Evolutionary conservation across 805 yeast species (phyloP).

Genomic region (Candida maris): DNA sequence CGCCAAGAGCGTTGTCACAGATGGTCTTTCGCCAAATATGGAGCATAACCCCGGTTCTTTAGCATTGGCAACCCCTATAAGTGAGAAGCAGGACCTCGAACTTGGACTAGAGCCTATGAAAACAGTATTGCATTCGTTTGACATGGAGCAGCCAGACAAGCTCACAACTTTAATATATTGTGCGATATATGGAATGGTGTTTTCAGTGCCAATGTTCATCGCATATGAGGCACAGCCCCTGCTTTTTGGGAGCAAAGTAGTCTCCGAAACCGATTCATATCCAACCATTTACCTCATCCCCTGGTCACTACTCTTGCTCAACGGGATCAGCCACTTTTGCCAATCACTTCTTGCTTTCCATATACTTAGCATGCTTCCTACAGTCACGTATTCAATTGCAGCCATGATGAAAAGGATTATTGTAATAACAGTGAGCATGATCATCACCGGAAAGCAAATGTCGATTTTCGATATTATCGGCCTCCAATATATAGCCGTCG

Average conservation of each 20-base stretch:
- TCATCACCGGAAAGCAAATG: constrained; percentile 52
- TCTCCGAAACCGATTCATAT: constrained; percentile 17
- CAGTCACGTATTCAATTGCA: constrained; percentile 83
- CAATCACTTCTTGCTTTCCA: constrained; percentile 83
- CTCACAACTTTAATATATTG: constrained; percentile 78
- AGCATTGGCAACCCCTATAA: constrained; percentile 8
- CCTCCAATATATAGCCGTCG: constrained; percentile 46
- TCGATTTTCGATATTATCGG: constrained; percentile 48
- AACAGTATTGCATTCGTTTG: constrained; percentile 6
- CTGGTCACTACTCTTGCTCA: constrained; percentile 49
- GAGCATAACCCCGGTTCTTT: constrained; percentile 15
- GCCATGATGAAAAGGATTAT: constrained; percentile 86
- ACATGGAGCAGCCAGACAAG: constrained; percentile 60
- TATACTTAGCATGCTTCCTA: constrained; percentile 73
- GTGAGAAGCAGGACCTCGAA: constrained; percentile 9
- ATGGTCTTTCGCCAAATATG: constrained; percentile 18
- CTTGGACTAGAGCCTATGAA: constrained; percentile 2
- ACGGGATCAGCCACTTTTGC: constrained; percentile 73
- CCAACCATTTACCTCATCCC: constrained; percentile 31
- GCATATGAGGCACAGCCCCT: constrained; percentile 50
- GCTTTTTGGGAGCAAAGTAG: constrained; percentile 8
- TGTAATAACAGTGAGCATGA: constrained; percentile 72
- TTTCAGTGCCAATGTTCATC: constrained; percentile 73
- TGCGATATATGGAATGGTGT: constrained; percentile 63
- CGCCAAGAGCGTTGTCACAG: constrained; percentile 75